A percentile compares a stretch with the other conserved stretches of the same genome.
These are phyloP conservation scores for Trichoderma atrobrunneum DNA, from an alignment of 2,329 filamentous ascomycete species.

Conservation along the genomic window DNA sequence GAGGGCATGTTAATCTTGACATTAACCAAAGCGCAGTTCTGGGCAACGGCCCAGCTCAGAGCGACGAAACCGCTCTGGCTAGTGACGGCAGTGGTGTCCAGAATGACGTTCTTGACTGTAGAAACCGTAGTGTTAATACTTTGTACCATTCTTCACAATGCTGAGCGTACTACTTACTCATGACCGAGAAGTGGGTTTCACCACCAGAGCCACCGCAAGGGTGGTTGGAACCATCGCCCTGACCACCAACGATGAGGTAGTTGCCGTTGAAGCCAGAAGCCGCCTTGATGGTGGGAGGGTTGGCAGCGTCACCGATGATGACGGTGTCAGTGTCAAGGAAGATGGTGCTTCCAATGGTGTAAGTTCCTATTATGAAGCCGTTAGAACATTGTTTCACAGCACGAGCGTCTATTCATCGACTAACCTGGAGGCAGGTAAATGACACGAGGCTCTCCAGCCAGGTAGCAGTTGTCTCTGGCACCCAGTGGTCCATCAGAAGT, in stretches of 20 bases:
- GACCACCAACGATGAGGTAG: slow-evolving; percentile 23
- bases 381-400: not conserved
- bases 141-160: not conserved
- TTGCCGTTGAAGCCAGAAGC: slow-evolving; percentile 61
- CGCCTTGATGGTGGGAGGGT: slow-evolving; percentile 68
- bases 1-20: slow-evolving; percentile 20
- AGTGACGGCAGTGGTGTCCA: slow-evolving; percentile 23
- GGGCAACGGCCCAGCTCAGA: slow-evolving; percentile 24
- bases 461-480: slow-evolving; percentile 23
- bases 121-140: not conserved
- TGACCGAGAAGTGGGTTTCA: slow-evolving; percentile 25
- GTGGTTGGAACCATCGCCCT: slow-evolving; percentile 19
- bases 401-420: not conserved
- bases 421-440: slow-evolving; percentile 24
- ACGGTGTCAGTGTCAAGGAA: slow-evolving; percentile 57
- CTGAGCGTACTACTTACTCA: slow-evolving; percentile 16
- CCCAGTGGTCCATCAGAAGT: slow-evolving; percentile 19
- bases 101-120: slow-evolving; percentile 23
- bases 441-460: slow-evolving; percentile 24
- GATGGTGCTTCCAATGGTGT: slow-evolving; percentile 21
- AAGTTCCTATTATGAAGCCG: slow-evolving; percentile 16
- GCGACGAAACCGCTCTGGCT: slow-evolving; percentile 20
- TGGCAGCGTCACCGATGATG: slow-evolving; percentile 71
- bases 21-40: slow-evolving; percentile 25
- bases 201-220: slow-evolving; percentile 22